Evolutionary conservation across 1,284 basidiomycete genomes (phyloP), one percentile per base, ranked within the genome.

Genomic region (Sphaerobolus stellatus): DNA sequence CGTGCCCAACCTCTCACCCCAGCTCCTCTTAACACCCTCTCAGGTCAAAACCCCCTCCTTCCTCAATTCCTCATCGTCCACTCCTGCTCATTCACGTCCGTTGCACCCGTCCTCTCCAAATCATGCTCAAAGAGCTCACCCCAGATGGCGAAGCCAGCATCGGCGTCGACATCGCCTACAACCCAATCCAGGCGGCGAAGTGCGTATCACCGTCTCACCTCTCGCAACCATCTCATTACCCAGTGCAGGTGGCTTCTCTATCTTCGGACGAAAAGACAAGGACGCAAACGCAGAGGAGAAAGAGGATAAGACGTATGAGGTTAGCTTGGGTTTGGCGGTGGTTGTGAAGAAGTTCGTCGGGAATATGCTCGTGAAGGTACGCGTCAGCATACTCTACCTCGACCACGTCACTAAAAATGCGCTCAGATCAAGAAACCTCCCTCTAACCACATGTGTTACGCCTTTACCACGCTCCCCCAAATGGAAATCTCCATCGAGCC

Each of bases 71-170:
- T 99, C 57, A 79, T 85, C 36, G 91, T 98, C 25, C 87, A 86
- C 24, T 90, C 96, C 61, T 94, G 96, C 51, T 90, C 91, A 46
- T 85, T 98, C 34, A 96, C 96, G 9, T 84, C 86, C 60, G 84
- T 78, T 33, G 82, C 92, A 0, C 93, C 90, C 13, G 88, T 84
- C 55, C 78, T 96, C 58, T 92, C 88, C 75, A 94, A 96, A 61
- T 95, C 1, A 98, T 98, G 94, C 79, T 99, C 56, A 98, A 98
- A 73, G 91, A 96, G 62, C 82, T 98, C 52, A 95, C 92, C 1
- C 86, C 86, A 58, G 92, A 96, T 58, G 96, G 97, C 18, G 91
- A 96, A 60, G 92, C 94, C 0, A 81, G 90, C 9, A 80, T 98
- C 68, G 94, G 98, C 64, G 82, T 95, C 7, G 88, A 90, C 58